Evolutionary conservation across 257 asterid genomes (phyloP), one percentile per base, ranked within the genome.

Genomic region (Ilex aquifolium): DNA sequence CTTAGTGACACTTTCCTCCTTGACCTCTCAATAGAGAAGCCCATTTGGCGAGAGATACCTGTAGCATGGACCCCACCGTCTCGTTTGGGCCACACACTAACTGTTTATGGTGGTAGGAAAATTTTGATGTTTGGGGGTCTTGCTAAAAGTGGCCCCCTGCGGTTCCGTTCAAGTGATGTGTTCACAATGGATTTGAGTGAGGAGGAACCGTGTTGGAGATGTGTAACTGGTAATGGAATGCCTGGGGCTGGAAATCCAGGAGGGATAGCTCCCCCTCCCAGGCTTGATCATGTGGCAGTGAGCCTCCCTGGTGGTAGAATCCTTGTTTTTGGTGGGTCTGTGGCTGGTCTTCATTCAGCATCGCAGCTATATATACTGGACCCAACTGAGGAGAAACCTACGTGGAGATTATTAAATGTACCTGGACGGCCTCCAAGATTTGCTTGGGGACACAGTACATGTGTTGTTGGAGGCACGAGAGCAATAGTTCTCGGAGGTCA

Each of bases 211-310:
- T 80, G 95, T 62, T 91, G 96, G 98, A 84, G 96, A 64, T 77
- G 83, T 65, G 89, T 91, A 12, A 88, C 96, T 1, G 98, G 96
- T 49, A 88, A 86, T 32, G 93, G 88, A 49, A 88, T 91, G 98
- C 96, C 96, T 0, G 96, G 96, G 64, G 90, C 95, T 11, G 95
- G 95, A 64, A 91, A 91, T 69, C 98, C 98, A 0, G 98, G 95
- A 30, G 98, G 98, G 50, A 65, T 91, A 40, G 88, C 95, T 30
- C 98, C 98, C 32, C 95, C 98, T 6, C 98, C 98, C 44, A 81
- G 98, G 67, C 88, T 91, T 44, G 98, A 92, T 74, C 98, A 92
- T 53, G 98, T 92, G 76, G 97, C 98, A 0, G 88, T 88, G 53
- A 88, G 95, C 75, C 82, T 88, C 31, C 97, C 96, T 15, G 95